These are phyloP conservation scores for Osmanthus fragrans DNA, from an alignment of 257 asterid genomes.

Conservation along the genomic window DNA sequence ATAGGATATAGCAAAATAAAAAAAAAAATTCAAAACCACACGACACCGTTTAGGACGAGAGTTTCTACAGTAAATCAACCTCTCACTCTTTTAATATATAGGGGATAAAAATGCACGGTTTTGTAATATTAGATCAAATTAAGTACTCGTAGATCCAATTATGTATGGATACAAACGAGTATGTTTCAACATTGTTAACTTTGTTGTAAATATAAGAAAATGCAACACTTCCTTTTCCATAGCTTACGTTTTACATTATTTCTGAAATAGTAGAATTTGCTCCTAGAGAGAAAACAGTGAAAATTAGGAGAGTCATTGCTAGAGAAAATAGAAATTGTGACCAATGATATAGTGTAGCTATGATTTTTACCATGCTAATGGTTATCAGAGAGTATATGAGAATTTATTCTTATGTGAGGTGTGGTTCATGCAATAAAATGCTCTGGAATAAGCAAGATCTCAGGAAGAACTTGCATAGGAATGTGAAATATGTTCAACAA, in stretches of 20 bases:
- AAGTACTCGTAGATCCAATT: neutral
- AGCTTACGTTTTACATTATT: neutral
- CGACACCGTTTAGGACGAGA: no score
- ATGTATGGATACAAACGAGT: neutral
- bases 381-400: neutral
- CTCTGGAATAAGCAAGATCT: neutral
- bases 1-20: no score
- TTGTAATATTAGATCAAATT: neutral
- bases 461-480: neutral
- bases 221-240: neutral
- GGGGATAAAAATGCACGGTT: neutral
- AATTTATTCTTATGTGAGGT: neutral
- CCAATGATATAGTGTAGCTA: neutral
- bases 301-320: neutral
- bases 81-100: neutral
- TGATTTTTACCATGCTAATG: neutral
- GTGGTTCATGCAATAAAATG: neutral
- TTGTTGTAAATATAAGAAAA: neutral
- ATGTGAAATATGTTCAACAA: neutral
- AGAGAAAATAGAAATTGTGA: neutral
- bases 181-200: neutral
- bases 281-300: neutral
- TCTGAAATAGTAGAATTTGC: neutral
- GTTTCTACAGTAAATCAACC: no score
- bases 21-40: no score